Base-by-base conservation (phyloP, 2,329 filamentous ascomycete genomes). In the Phoma sp. region DNA sequence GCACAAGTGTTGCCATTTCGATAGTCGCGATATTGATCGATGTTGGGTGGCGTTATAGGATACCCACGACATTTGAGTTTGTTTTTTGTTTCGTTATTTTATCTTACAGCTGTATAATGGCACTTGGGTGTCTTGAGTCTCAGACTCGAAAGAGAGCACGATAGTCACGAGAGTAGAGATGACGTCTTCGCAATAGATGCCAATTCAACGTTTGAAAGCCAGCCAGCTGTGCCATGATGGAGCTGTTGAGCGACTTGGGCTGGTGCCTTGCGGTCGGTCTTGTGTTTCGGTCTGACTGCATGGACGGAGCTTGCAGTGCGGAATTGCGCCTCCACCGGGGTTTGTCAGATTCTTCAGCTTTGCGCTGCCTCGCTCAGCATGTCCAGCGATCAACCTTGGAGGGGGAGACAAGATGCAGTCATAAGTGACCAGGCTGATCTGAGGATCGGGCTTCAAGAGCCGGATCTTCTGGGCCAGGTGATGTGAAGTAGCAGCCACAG, bases 31-130 rank as follows among this genome's bases (percentile, higher is more conserved):
- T 53, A 57, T 63, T 43, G 60, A 39, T 47, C 52, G 44, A 58
- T 45, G 47, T 57, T 60, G 38, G 47, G 58, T 7, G 62, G 63
- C 62, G 65, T 68, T 68, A 55, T 41, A 55, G 65, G 64, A 68
- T 68, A 68, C 65, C 65, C 65, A 64, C 56, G 62, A 64, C 57
- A 24, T 35, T 21, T 44, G 45, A 48, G 54, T 51, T 58, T 60
- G 43, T 60, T 56, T 57, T 45, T 53, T 61, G 24, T 58, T 62
- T 52, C 43, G 32, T 51, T 57, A 10, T 31, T 9, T 2, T 31
- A 5, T 29, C n/a, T 17, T 17, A 17, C 39, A 49, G 46, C 37
- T 55, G 47, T 43, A 15, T 47, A 43, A 43, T 46, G 19, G 29
- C 41, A 46, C 46, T 46, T 46, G 17, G 31, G 40, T 46, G 36